Evolutionary conservation across 345 rosid species (phyloP).

Genomic region (Moricandia moricandioides): DNA sequence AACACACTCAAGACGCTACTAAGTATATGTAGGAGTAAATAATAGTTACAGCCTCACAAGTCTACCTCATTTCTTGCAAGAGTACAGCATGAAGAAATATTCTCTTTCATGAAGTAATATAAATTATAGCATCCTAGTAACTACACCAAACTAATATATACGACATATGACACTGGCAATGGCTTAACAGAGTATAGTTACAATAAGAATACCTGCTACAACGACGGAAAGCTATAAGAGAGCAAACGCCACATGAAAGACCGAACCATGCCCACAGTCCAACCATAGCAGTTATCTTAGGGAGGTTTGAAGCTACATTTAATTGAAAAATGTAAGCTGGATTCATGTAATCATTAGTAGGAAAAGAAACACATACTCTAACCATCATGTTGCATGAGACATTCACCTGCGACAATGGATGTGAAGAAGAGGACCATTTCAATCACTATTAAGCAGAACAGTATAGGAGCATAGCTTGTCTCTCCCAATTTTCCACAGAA

Average conservation of each 20-base stretch:
- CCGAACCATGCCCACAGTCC: conserved; percentile 83
- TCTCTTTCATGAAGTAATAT: not conserved
- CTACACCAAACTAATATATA: not conserved
- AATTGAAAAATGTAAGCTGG: conserved; percentile 28
- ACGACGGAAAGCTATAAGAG: conserved; percentile 63
- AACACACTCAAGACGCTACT: not conserved
- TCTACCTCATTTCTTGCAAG: conserved; percentile 8
- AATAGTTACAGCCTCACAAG: conserved; percentile 14
- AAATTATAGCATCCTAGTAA: not conserved
- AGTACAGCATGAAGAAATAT: not conserved
- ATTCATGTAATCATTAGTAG: conserved; percentile 3
- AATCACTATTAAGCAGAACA: conserved; percentile 50
- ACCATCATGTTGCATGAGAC: conserved; percentile 1
- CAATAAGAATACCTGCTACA: conserved; percentile 65
- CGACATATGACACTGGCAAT: not conserved
- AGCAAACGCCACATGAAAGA: conserved; percentile 57
- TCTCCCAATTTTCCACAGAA: conserved; percentile 50
- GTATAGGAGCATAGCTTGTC: conserved; percentile 72
- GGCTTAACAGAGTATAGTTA: not conserved
- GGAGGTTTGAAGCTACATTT: conserved; percentile 63
- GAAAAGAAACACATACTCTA: not conserved
- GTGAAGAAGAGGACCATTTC: conserved; percentile 61
- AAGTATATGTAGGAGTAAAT: not conserved
- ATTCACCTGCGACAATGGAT: conserved; percentile 64
- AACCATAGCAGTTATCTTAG: conserved; percentile 78